These are phyloP conservation scores for Alternaria tenuissima DNA, from an alignment of 2,329 filamentous ascomycete genomes.

Conservation along the genomic window DNA sequence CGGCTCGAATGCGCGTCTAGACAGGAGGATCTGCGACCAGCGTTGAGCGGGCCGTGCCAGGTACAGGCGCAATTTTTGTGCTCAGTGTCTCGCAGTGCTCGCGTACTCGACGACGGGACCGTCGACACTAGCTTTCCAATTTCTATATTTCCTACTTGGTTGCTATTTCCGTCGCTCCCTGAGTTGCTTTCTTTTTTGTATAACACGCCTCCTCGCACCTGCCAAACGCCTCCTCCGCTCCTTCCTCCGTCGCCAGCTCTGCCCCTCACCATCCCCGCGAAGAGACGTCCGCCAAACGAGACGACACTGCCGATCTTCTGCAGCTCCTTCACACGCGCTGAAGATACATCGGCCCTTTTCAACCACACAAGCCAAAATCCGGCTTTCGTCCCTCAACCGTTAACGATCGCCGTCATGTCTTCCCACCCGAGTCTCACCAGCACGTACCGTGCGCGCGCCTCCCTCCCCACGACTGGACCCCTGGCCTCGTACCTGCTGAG, in stretches of 20 bases:
- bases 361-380: background rate
- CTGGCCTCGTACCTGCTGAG: conserved; percentile 59
- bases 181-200: background rate
- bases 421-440: conserved; percentile 46
- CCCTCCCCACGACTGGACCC: conserved; percentile 53
- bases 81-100: background rate
- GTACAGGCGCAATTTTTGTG: conserved; percentile 27
- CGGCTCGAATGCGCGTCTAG: conserved; percentile 10
- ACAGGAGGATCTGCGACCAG: conserved; percentile 23
- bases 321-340: background rate
- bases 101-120: conserved; percentile 11
- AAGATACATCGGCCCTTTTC: background rate
- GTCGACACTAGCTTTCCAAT: conserved; percentile 1
- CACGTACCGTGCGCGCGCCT: conserved; percentile 57
- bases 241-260: conserved; percentile 8
- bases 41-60: conserved; percentile 23
- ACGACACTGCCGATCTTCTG: background rate
- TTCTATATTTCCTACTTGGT: background rate
- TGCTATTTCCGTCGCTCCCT: background rate
- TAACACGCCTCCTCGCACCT: conserved; percentile 3
- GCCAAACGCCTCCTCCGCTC: conserved; percentile 2
- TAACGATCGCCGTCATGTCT: conserved; percentile 37
- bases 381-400: background rate
- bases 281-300: background rate
- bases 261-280: conserved; percentile 18